These are phyloP conservation scores for Phyllosticta capitalensis DNA, from an alignment of 2,329 filamentous ascomycete species.

Conservation along the genomic window DNA sequence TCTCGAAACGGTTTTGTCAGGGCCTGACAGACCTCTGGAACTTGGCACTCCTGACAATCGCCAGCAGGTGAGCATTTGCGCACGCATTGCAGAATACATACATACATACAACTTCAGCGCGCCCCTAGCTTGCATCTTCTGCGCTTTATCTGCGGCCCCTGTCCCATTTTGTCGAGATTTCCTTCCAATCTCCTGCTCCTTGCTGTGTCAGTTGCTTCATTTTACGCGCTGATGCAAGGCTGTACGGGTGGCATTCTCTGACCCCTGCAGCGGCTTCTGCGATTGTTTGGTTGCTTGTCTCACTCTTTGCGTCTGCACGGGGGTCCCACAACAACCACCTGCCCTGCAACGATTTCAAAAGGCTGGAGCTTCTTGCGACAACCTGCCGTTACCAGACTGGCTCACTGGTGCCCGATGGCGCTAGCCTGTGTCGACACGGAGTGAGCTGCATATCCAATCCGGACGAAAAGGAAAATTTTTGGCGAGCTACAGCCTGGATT, in stretches of 20 bases:
- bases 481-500: not conserved
- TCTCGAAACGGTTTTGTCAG: not conserved
- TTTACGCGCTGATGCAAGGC: not conserved
- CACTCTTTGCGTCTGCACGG: not conserved
- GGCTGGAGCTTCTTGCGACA: not conserved
- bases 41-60: not conserved
- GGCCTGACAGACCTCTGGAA: not conserved
- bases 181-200: not conserved
- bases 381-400: not conserved
- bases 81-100: not conserved
- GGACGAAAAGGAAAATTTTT: not conserved
- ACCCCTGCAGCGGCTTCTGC: not conserved
- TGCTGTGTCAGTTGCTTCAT: not conserved
- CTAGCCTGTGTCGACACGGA: not conserved
- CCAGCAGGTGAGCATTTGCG: not conserved
- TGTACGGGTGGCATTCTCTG: not conserved
- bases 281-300: not conserved
- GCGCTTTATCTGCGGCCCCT: not conserved
- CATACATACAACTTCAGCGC: conserved; percentile 6
- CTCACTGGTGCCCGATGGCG: not conserved
- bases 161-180: not conserved
- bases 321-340: not conserved
- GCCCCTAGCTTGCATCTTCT: not conserved
- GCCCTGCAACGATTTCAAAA: not conserved
- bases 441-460: not conserved